phyloP scores from a whole-genome alignment of 164 flowering plant genomes.

The Vitis riparia region DNA sequence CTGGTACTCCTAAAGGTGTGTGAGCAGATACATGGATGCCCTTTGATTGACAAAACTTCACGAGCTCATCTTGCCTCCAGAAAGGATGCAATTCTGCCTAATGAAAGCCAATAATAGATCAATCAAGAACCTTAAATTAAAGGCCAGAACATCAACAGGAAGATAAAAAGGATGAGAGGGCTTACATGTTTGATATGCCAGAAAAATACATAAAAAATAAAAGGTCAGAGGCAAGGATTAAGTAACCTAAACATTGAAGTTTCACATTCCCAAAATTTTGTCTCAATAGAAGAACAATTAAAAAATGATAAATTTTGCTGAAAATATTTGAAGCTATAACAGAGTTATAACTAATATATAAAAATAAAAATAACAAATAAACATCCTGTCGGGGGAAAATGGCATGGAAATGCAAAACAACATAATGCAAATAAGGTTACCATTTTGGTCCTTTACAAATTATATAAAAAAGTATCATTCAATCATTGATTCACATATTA shows the following conservation, averaged over 20 bases:
- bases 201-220: no score
- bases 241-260: background rate
- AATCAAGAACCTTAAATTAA: background rate
- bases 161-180: background rate
- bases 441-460: background rate
- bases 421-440: background rate
- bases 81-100: constrained; percentile 75
- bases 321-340: no score
- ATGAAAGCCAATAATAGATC: constrained; percentile 13
- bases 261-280: background rate
- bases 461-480: background rate
- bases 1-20: constrained; percentile 70
- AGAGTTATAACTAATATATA: no score
- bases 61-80: constrained; percentile 76
- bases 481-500: background rate
- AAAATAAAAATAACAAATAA: no score
- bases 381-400: no score
- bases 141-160: background rate
- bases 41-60: constrained; percentile 61
- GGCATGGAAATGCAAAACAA: background rate
- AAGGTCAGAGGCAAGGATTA: no score
- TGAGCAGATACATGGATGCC: constrained; percentile 76
- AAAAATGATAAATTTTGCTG: no score
- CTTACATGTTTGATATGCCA: no score
- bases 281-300: no score